Base-by-base conservation (phyloP, 169 alveolate species). In the Plasmodium falciparum region DNA sequence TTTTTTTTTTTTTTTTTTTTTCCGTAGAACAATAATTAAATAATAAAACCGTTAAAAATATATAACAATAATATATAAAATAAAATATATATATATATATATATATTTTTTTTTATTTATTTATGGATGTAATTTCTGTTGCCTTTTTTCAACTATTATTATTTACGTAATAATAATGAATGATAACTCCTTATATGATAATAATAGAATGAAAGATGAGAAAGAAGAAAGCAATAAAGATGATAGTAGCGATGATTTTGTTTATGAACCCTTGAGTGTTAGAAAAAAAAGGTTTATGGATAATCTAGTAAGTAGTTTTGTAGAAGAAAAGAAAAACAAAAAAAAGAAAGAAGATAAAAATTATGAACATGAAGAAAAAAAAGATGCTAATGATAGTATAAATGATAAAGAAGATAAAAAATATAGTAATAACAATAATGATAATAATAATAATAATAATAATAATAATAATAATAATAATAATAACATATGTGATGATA, bases 241-340 rank as follows among this genome's bases (percentile, higher is more conserved):
- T 26, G 69, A 33, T 5, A 58, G 73, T 49, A 39, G 74, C 73
- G 58, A 49, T 1, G 88, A 72, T 22, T 76, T 80, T 39, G 76
- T 88, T 5, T 66, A 76, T 56, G 86, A 92, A 61, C 88, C 93
- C 3, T 29, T 73, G 86, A 78, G 74, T 66, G 50, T 66, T 20
- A 80, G 74, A 29, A 70, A 62, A 65, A 52, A 74, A 50, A 76
- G 91, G n/a, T 61, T 88, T 17, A 45, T 69, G 85, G 88, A 88
- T 56, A 39, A 88, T 39, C 49, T 88, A 71, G 73, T 88, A 72
- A 88, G 26, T 22, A 89, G 88, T 52, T 69, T 88, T 76, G 49
- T 39, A 78, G 80, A 47, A 22, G 83, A 58, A 29, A 66, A 92
- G 45, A 73, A 50, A 69, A 67, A 50, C 58, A 72, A 76, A 75